Conservation (phyloP, 2,329 filamentous ascomycete genomes). For the Fusarium sp. region DNA sequence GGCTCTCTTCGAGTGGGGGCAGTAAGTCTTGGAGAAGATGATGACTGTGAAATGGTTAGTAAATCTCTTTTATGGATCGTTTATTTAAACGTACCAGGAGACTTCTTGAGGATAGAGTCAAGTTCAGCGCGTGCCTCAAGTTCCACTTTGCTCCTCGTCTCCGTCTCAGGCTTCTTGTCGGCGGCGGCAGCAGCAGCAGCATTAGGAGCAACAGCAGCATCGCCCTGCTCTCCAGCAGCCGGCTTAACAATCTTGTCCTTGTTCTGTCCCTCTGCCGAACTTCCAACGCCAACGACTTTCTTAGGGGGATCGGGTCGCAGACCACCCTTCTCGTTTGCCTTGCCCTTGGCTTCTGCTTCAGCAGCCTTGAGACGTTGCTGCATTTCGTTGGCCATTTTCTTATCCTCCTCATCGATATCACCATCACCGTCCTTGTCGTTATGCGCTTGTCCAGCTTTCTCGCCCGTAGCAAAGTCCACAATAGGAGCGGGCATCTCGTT, state of each 20-base stretch:
- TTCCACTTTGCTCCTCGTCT: conserved; percentile 69
- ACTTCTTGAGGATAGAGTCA: conserved; percentile 82
- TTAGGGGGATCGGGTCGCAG: conserved; percentile 69
- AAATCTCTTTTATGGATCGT: not conserved
- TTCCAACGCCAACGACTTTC: conserved; percentile 68
- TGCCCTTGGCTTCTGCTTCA: conserved; percentile 74
- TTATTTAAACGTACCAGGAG: conserved; percentile 72
- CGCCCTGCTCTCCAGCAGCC: conserved; percentile 38
- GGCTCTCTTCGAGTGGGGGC: conserved; percentile 84
- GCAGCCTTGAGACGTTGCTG: conserved; percentile 73
- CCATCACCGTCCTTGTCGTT: conserved; percentile 66
- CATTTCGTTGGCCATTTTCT: conserved; percentile 62
- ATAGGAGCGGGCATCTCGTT: conserved; percentile 52
- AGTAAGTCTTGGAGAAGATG: conserved; percentile 96
- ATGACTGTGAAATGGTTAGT: conserved; percentile 69
- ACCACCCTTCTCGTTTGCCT: conserved; percentile 73
- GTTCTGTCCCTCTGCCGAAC: conserved; percentile 64
- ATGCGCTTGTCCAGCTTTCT: conserved; percentile 54
- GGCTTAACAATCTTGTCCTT: conserved; percentile 55
- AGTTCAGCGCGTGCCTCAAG: conserved; percentile 76
- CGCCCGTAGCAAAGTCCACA: conserved; percentile 54
- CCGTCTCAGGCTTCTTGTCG: conserved; percentile 56
- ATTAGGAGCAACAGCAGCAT: not conserved
- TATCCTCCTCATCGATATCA: conserved; percentile 67
- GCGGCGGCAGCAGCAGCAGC: conserved; percentile 7